Evolutionary conservation across 2,329 filamentous ascomycete species (phyloP).

Genomic region (Rhynchosporium graminicola): DNA sequence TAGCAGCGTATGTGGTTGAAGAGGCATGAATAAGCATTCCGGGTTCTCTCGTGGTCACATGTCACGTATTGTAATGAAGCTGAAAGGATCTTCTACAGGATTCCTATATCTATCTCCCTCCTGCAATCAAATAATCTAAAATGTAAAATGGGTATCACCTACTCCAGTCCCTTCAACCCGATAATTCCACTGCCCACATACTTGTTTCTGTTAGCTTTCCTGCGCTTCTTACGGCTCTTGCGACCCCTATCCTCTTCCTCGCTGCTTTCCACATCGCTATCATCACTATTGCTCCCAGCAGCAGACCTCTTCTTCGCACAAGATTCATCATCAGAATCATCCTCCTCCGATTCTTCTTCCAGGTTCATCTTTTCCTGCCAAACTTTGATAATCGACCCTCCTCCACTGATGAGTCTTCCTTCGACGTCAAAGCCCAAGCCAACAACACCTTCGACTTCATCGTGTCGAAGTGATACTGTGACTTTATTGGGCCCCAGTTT

Average conservation of each 20-base stretch:
- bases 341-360: constrained; percentile 47
- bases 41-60: no score
- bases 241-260: constrained; percentile 34
- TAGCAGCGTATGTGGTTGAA: no score
- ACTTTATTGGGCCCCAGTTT: constrained; percentile 74
- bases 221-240: constrained; percentile 37
- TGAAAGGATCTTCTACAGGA: no score
- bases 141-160: constrained; percentile 18
- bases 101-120: no score
- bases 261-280: constrained; percentile 34
- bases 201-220: constrained; percentile 38
- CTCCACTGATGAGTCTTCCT: constrained; percentile 85
- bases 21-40: no score
- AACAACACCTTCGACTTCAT: constrained; percentile 84
- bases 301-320: constrained; percentile 36
- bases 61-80: no score
- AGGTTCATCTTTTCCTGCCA: constrained; percentile 74
- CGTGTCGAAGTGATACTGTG: constrained; percentile 67
- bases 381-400: constrained; percentile 82
- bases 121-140: neutral
- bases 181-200: constrained; percentile 38
- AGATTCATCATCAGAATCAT: constrained; percentile 53
- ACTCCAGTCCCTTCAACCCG: constrained; percentile 38
- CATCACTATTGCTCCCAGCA: constrained; percentile 32
- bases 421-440: constrained; percentile 81